phyloP scores from a whole-genome alignment of 73 alveolate species.

The Paraurostyla sp. region DNA sequence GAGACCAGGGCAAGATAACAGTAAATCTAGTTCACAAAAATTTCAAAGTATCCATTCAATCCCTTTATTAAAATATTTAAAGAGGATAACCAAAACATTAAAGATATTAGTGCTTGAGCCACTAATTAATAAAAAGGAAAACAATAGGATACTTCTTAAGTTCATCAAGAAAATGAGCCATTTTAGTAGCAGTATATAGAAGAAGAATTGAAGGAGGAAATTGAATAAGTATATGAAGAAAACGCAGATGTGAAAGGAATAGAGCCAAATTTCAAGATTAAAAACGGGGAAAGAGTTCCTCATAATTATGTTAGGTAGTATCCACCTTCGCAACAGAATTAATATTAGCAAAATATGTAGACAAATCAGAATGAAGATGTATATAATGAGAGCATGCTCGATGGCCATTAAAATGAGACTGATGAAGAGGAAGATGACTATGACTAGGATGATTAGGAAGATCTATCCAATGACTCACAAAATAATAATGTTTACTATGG shows the following conservation, averaged over 20 bases:
- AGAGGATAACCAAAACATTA: too few species aligned
- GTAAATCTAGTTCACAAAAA: not conserved
- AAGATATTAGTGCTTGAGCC: too few species aligned
- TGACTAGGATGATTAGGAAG: slow-evolving; percentile 4
- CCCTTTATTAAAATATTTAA: not conserved
- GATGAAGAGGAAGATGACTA: not conserved
- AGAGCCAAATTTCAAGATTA: slow-evolving; percentile 34
- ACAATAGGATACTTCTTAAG: not conserved
- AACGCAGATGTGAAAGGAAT: slow-evolving; percentile 25
- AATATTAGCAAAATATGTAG: too few species aligned
- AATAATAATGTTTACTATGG: not conserved
- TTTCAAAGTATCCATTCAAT: not conserved
- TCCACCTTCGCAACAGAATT: not conserved
- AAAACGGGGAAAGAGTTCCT: slow-evolving; percentile 40
- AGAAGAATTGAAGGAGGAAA: slow-evolving; percentile 23
- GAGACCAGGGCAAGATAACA: not conserved
- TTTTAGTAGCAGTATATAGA: not conserved
- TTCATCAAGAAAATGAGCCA: not conserved
- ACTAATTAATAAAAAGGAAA: too few species aligned
- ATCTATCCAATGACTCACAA: not conserved
- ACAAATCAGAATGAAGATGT: too few species aligned
- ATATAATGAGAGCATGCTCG: too few species aligned
- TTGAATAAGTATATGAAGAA: slow-evolving; percentile 1
- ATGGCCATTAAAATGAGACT: not conserved
- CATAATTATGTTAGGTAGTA: not conserved